phyloP scores from a whole-genome alignment of 1,284 basidiomycete genomes.

The Lignosus rhinocerotis region DNA sequence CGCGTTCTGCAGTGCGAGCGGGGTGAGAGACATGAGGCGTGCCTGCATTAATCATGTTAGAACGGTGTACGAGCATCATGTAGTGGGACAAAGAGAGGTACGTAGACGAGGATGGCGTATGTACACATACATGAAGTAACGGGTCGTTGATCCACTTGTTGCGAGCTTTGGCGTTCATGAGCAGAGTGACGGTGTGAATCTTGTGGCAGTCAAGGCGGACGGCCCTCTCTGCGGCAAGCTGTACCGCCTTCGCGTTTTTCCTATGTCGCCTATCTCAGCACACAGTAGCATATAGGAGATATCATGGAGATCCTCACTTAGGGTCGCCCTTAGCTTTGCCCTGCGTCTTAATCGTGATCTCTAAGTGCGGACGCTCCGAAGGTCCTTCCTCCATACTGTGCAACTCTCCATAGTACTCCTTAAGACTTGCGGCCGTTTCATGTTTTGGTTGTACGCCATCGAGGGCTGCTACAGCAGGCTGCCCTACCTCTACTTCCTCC shows the following conservation, averaged over 20 bases:
- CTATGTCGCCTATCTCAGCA: constrained; percentile 32
- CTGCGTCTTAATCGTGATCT: constrained; percentile 58
- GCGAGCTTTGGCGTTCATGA: constrained; percentile 75
- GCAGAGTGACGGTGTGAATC: constrained; percentile 78
- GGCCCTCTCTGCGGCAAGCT: constrained; percentile 63
- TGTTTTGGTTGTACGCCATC: constrained; percentile 1
- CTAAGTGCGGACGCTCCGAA: constrained; percentile 39
- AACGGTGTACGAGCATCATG: not conserved
- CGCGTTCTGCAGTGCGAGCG: constrained; percentile 74
- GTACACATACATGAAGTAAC: constrained; percentile 69
- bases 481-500: constrained; percentile 42
- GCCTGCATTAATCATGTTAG: constrained; percentile 48
- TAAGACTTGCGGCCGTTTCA: not conserved
- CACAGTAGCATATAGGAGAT: not conserved
- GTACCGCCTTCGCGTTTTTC: constrained; percentile 44
- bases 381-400: constrained; percentile 24
- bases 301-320: constrained; percentile 27
- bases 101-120: not conserved
- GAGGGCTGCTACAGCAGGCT: constrained; percentile 10
- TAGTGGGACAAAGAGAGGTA: constrained; percentile 23
- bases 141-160: constrained; percentile 87
- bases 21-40: constrained; percentile 82
- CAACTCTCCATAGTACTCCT: constrained; percentile 15
- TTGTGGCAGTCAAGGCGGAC: constrained; percentile 83
- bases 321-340: constrained; percentile 38